Percentiles rank a stretch among this genome's conserved stretches.
Conservation (phyloP, 2,329 filamentous ascomycete species). For the Alternaria brassicicola region DNA sequence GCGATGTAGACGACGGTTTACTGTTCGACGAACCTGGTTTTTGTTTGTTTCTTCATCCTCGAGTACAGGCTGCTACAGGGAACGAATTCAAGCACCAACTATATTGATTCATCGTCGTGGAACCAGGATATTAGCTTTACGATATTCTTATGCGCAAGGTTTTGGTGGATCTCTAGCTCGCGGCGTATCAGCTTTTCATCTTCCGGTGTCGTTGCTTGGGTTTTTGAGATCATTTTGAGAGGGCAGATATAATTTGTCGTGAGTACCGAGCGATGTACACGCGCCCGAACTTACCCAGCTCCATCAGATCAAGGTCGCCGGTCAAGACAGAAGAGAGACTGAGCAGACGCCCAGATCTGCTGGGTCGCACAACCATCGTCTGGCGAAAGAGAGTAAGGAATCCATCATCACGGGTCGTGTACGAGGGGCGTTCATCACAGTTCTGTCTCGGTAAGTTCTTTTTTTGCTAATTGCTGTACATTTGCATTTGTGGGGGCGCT, state of each 20-base stretch:
- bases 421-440: constrained; percentile 5
- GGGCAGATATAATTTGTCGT: constrained; percentile 79
- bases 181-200: constrained; percentile 82
- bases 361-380: neutral
- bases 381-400: constrained; percentile 1
- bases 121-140: constrained; percentile 81
- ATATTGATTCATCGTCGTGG: constrained; percentile 81
- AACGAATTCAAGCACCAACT: constrained; percentile 81
- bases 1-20: constrained; percentile 82
- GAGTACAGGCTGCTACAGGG: constrained; percentile 82
- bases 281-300: constrained; percentile 73
- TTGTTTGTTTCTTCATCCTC: constrained; percentile 75
- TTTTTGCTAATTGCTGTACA: neutral
- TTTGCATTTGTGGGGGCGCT: neutral
- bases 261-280: constrained; percentile 80
- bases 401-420: constrained; percentile 5
- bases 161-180: constrained; percentile 85
- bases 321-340: constrained; percentile 8
- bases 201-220: constrained; percentile 72
- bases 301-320: neutral
- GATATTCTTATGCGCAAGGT: constrained; percentile 81
- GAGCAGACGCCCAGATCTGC: neutral
- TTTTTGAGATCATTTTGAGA: constrained; percentile 81
- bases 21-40: constrained; percentile 77
- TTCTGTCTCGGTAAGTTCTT: constrained; percentile 4